Conservation (phyloP, 768 basidiomycete species). For the Austroboletus eburneus region DNA sequence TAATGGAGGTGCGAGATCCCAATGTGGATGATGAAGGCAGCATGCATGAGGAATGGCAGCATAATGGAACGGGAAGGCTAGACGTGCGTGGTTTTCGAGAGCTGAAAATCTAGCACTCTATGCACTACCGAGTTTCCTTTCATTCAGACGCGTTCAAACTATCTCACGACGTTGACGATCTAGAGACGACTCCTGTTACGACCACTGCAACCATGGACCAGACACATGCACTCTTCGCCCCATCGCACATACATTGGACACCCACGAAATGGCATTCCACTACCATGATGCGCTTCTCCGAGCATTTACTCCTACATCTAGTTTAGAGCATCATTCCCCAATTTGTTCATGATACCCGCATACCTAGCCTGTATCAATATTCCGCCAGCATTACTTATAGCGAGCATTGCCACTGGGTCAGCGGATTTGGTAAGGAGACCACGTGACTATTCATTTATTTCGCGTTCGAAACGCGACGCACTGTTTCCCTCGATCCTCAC, state of each 20-base stretch:
- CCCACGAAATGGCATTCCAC: slow-evolving; percentile 5
- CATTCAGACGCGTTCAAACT: not conserved
- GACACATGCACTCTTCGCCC: slow-evolving; percentile 1
- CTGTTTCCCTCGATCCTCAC: slow-evolving; percentile 2
- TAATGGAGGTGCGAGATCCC: slow-evolving; percentile 20
- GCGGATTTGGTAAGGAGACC: slow-evolving; percentile 6
- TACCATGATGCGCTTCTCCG: slow-evolving; percentile 1
- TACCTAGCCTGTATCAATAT: slow-evolving; percentile 26
- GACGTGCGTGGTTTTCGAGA: slow-evolving; percentile 78
- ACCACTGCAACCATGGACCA: slow-evolving; percentile 6
- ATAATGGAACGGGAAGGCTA: slow-evolving; percentile 66
- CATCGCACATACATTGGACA: slow-evolving; percentile 9
- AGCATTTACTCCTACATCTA: slow-evolving; percentile 28
- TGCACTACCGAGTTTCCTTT: not conserved
- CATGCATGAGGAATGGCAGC: slow-evolving; percentile 49
- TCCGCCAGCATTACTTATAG: slow-evolving; percentile 13
- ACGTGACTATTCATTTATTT: slow-evolving; percentile 11
- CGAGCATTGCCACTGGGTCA: no score
- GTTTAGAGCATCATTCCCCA: slow-evolving; percentile 22
- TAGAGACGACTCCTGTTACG: slow-evolving; percentile 8
- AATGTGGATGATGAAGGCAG: slow-evolving; percentile 32
- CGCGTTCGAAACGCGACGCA: slow-evolving; percentile 6
- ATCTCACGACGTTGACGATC: slow-evolving; percentile 6
- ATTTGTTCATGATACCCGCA: slow-evolving; percentile 25
- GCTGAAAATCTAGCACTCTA: slow-evolving; percentile 53